phyloP scores from a whole-genome alignment of 225 moss, liverwort and hornwort species.

The Thuidium tamariscinum region DNA sequence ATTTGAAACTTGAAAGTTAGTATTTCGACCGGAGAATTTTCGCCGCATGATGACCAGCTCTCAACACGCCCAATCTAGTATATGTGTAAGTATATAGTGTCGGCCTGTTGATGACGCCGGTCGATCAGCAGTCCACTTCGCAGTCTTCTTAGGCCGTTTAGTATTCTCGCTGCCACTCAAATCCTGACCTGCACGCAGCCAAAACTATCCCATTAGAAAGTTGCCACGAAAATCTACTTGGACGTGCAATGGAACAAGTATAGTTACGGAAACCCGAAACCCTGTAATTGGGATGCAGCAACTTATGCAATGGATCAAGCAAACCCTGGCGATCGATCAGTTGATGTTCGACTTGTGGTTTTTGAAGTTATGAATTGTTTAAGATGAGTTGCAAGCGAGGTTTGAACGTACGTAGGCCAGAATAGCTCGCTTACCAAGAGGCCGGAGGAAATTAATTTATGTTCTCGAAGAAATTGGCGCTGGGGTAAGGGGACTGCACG shows the following conservation, averaged over 20 bases:
- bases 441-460: neutral
- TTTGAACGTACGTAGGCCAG: neutral
- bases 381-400: neutral
- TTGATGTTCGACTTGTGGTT: neutral
- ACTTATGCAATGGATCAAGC: neutral
- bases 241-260: neutral
- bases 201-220: neutral
- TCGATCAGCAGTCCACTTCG: neutral
- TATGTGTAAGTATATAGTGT: neutral
- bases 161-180: neutral
- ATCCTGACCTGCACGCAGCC: neutral
- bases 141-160: neutral
- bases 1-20: neutral
- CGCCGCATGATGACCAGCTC: neutral
- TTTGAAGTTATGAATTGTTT: neutral
- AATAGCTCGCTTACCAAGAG: neutral
- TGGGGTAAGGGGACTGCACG: conserved; percentile 25
- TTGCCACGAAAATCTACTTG: neutral
- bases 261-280: too few relatives aligned
- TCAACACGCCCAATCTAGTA: neutral
- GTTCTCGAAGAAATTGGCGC: conserved; percentile 20
- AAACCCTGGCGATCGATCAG: neutral
- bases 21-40: neutral
- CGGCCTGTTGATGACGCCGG: neutral
- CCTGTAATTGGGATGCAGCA: neutral